These are phyloP conservation scores for Handroanthus guayacan DNA, from an alignment of 257 asterid species.

Conservation along the genomic window DNA sequence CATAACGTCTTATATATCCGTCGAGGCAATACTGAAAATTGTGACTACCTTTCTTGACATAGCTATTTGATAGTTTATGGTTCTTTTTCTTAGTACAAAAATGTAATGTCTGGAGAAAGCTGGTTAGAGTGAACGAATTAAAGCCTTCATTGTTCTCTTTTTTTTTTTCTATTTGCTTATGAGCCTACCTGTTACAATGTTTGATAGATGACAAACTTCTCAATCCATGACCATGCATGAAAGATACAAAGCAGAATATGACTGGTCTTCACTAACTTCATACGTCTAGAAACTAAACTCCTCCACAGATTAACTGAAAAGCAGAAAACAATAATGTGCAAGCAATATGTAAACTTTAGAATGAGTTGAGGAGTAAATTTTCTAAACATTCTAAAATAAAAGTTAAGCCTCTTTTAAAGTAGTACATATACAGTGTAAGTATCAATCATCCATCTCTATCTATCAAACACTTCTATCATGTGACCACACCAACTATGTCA, in stretches of 20 bases:
- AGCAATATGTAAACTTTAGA: neutral
- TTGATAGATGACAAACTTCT: neutral
- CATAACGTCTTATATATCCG: neutral
- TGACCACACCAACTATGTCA: neutral
- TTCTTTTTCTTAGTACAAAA: neutral
- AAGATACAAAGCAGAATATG: constrained; percentile 16
- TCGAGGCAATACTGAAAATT: neutral
- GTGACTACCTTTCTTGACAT: neutral
- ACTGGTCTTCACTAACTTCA: constrained; percentile 7
- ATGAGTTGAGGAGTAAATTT: neutral
- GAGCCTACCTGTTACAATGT: constrained; percentile 1
- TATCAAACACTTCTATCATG: constrained; percentile 8
- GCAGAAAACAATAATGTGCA: constrained; percentile 16
- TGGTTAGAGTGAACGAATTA: constrained; percentile 12
- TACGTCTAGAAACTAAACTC: constrained; percentile 13
- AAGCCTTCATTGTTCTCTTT: neutral
- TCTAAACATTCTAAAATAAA: constrained; percentile 9
- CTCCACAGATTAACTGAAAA: neutral
- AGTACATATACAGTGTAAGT: neutral
- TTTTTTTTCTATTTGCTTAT: neutral
- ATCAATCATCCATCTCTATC: neutral
- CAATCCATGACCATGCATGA: neutral
- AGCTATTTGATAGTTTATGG: neutral
- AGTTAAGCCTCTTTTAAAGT: constrained; percentile 8
- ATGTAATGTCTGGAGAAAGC: neutral